Base-by-base conservation (phyloP, 805 yeast species). In the Candida pini region DNA sequence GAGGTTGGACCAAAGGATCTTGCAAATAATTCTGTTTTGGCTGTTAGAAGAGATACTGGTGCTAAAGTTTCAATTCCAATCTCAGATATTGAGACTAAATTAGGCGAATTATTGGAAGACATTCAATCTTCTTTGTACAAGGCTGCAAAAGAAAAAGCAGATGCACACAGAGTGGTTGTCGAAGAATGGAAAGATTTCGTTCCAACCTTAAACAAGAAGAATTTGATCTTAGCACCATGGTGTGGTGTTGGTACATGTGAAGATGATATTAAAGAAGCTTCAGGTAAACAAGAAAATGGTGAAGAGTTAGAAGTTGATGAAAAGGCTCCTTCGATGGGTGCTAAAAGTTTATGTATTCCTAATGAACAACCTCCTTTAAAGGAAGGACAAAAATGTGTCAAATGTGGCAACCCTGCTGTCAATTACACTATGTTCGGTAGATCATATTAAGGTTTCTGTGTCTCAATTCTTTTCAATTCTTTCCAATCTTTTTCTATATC, bases 251-350 rank as follows among this genome's bases (percentile, higher is more conserved):
- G 72, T 48, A 95, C 79, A 49, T 92, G 98, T 74, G 99, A 92
- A 66, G 98, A 92, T 50, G 90, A 84, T 50, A 94, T 92, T 64
- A 92, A 94, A 73, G 96, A 89, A 31, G 70, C 86, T 29, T 77
- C 85, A 13, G 87, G 95, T 28, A 79, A 72, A 63, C 76, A 80
- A 56, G 83, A 81, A 57, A 80, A 78, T 50, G 83, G 87, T 48
- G 90, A 82, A 44, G 95, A 84, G 47, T 86, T 78, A 49, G 96
- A 84, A 60, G 81, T 71, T 31, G 99, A 92, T 58, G 97, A 92
- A 56, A 83, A 85, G 62, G 87, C 98, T 17, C 99, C 99, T 58
- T 79, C 94, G 34, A 92, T 92, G 99, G 99, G 99, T 58, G 99
- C 99, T 48, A 92, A 92, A 71, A 83, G 96, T 15, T 73, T 92